Conservation (phyloP, 148 eudicot species). For the Rhododendron molle region DNA sequence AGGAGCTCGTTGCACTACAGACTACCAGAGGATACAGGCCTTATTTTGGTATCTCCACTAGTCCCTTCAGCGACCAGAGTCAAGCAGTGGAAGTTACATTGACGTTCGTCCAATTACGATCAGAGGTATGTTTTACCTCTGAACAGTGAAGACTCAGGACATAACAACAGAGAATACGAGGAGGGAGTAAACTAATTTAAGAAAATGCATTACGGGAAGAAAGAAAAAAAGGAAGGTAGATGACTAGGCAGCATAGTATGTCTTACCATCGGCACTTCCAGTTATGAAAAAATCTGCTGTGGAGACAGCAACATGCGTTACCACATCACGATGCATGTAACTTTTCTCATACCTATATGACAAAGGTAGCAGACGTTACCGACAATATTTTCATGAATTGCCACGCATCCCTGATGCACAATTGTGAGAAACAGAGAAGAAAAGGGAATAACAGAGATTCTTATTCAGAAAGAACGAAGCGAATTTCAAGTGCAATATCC, state of each 20-base stretch:
- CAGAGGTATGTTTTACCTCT: not conserved
- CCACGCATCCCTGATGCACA: not conserved
- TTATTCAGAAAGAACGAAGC: not conserved
- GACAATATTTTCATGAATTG: not conserved
- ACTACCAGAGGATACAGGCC: not conserved
- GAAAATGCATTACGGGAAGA: not conserved
- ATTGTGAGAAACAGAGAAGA: not conserved
- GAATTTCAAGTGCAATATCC: no score
- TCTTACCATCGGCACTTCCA: conserved; percentile 91
- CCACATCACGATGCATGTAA: conserved; percentile 97
- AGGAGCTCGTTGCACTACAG: not conserved
- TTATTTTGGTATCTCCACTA: not conserved
- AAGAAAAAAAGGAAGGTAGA: not conserved
- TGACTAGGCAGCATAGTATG: not conserved
- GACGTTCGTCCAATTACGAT: not conserved
- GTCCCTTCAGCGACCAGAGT: not conserved
- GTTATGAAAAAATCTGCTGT: conserved; percentile 88
- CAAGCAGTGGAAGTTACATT: not conserved
- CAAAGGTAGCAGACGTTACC: conserved; percentile 3
- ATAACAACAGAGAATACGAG: not conserved
- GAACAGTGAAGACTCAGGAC: not conserved
- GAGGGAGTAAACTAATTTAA: not conserved
- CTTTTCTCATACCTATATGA: conserved; percentile 91
- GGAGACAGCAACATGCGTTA: conserved; percentile 93
- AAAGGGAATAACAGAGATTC: not conserved